These are phyloP conservation scores for Chrysosporium queenslandicum DNA, from an alignment of 2,329 filamentous ascomycete genomes.

Conservation along the genomic window DNA sequence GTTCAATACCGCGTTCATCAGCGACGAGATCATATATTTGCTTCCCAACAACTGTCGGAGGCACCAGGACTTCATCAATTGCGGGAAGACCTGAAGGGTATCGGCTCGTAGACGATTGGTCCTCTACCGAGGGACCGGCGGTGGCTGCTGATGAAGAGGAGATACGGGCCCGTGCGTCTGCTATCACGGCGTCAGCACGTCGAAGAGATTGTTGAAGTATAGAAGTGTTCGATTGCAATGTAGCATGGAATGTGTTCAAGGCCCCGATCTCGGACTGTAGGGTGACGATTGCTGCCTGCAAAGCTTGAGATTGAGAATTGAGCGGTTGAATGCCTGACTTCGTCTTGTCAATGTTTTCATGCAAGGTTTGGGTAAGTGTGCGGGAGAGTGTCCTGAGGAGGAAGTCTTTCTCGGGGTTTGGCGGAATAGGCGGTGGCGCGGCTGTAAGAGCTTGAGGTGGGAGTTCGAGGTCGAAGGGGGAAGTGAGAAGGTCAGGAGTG, in stretches of 20 bases:
- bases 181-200: conserved; percentile 69
- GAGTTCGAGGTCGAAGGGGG: conserved; percentile 51
- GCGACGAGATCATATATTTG: conserved; percentile 84
- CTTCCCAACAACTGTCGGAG: conserved; percentile 82
- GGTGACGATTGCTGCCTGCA: conserved; percentile 57
- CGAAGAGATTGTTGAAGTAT: conserved; percentile 68
- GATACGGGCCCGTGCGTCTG: conserved; percentile 54
- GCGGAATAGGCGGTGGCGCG: conserved; percentile 75
- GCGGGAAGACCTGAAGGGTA: conserved; percentile 47
- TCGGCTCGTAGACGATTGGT: conserved; percentile 15
- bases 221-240: conserved; percentile 64
- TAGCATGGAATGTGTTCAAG: conserved; percentile 58
- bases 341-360: conserved; percentile 60
- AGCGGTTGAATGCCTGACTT: conserved; percentile 64
- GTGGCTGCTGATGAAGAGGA: conserved; percentile 18
- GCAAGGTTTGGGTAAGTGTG: conserved; percentile 58
- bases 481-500: conserved; percentile 51
- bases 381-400: conserved; percentile 66
- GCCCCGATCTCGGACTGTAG: conserved; percentile 65
- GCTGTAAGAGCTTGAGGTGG: conserved; percentile 36
- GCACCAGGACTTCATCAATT: conserved; percentile 86
- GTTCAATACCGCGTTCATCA: conserved; percentile 76
- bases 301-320: conserved; percentile 65
- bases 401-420: conserved; percentile 90
- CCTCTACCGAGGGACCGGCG: conserved; percentile 13